Base-by-base conservation (phyloP, 768 basidiomycete genomes). In the Glaciozyma antarctica region DNA sequence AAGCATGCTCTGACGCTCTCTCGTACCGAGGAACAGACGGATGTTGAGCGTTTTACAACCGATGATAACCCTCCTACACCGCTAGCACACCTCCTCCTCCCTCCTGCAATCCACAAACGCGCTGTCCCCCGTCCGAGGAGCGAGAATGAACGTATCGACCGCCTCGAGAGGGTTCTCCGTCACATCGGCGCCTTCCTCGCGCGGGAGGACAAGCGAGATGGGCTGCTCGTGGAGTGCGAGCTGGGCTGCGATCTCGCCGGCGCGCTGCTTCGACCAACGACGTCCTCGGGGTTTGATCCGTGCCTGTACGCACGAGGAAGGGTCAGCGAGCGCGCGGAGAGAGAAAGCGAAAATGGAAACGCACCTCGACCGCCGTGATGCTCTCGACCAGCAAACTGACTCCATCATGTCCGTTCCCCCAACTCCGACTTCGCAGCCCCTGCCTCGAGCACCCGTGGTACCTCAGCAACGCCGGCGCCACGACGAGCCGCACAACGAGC, bases 371-470 rank as follows among this genome's bases (percentile, higher is more conserved):
- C 10, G 75, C 47, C 44, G 73, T 61, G 3, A 78, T 75, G 2
- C 61, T 60, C 64, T 79, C 78, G 12, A 80, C 74, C 16, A 76
- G 71, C 47, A 79, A 65, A 60, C 76, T 78, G 30, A 75, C 74
- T 1, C 79, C 79, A 62, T 79, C 79, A 66, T 80, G 79, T 8
- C 76, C 76, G 67, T 79, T 79, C 0, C 79, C 79, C 79, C 79
- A 80, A 17, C 72, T 72, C 48, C 78, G 64, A 48, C 77, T 77
- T 59, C 62, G 68, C 15, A 79, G 53, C 3, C 78, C 78, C 49
- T 75, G 73, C 30, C 76, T 45, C 60, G 77, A 73, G 6, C 75
- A 71, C 10, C 76, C 75, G 15, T 76, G 71, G 66, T 79, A 80
- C 41, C 76, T 61, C 1, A 79, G 64, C 28, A 80, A 63, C 56